A percentile compares a stretch with the other conserved stretches of the same genome.
Conservation (phyloP, 306 rosid species). For the Acmispon strigosus region DNA sequence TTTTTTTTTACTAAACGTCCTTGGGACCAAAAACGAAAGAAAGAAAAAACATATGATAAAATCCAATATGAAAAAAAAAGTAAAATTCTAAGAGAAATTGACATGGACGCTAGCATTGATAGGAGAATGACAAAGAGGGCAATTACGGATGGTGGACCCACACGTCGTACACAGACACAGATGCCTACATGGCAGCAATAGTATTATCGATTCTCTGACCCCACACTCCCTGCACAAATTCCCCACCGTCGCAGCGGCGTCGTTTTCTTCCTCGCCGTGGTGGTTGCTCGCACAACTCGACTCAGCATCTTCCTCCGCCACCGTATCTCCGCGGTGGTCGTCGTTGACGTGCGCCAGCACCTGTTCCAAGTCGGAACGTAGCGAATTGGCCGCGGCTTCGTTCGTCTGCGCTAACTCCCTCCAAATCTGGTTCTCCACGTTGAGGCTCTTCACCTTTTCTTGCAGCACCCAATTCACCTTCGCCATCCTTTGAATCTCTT, state of each 20-base stretch:
- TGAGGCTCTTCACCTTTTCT: constrained; percentile 49
- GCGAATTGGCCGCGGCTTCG: constrained; percentile 69
- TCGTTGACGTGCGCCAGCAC: constrained; percentile 44
- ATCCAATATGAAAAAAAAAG: no score
- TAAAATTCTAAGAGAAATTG: constrained; percentile 49
- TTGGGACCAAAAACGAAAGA: background rate
- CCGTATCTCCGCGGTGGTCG: background rate
- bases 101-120: constrained; percentile 77
- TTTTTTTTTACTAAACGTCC: background rate
- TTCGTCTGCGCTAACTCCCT: constrained; percentile 64
- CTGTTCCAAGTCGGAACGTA: constrained; percentile 56
- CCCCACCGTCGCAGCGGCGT: background rate
- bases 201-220: constrained; percentile 56
- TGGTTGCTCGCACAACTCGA: constrained; percentile 64
- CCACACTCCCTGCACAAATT: constrained; percentile 54
- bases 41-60: background rate
- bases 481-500: constrained; percentile 58
- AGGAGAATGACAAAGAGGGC: constrained; percentile 70
- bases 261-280: background rate
- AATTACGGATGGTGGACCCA: constrained; percentile 60
- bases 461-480: constrained; percentile 64
- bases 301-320: constrained; percentile 18
- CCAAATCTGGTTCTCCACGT: constrained; percentile 75
- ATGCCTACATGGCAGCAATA: constrained; percentile 87
- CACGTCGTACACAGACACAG: constrained; percentile 72